Evolutionary conservation across 2,329 filamentous ascomycete genomes (phyloP), one percentile per base, ranked within the genome.

Genomic region (Diaporthe ilicicola): DNA sequence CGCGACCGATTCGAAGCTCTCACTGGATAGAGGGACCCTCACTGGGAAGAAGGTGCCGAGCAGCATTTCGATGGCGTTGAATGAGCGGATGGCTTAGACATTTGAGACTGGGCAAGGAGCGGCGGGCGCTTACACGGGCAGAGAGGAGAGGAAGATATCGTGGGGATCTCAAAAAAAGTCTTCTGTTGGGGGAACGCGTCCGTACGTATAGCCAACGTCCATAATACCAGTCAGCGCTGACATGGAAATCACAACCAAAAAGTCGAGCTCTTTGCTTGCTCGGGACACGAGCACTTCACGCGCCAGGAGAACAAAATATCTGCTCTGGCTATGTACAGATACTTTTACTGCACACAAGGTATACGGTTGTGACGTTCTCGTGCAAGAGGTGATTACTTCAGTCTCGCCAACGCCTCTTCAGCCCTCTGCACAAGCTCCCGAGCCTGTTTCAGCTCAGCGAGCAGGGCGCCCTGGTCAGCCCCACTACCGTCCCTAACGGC

Each of bases 371-470:
- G 53, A 56, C 42, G 54, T 32, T 37, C 48, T 32, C 29, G 17
- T 0, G 13, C 17, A 39, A 17, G 19, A 13, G 34, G 19, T 24
- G 8, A 56, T 72, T 82, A 89, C 76, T 84, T 84, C 76, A 90
- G 77, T 59, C 80, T 81, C 72, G 79, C 76, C 53, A 90, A 79
- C 15, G 86, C 83, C 64, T 87, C 82, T 73, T 85, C 81, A 2
- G 87, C 88, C 76, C 81, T 83, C n/a, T 78, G 77, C 9, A 90
- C 81, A 32, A 89, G 77, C 69, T 83, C 81, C 50, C 81, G 82
- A 10, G 84, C 82, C 71, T 77, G 80, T n/a, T 76, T 76, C 12
- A 85, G 74, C 72, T 84, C 81, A 22, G 79, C 77, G 2, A 76
- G 29, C n/a, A 72, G 74, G 27, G 76, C 78, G 42, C 76, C 75